Conservation (phyloP, 768 basidiomycete genomes). For the Suillus brevipes region DNA sequence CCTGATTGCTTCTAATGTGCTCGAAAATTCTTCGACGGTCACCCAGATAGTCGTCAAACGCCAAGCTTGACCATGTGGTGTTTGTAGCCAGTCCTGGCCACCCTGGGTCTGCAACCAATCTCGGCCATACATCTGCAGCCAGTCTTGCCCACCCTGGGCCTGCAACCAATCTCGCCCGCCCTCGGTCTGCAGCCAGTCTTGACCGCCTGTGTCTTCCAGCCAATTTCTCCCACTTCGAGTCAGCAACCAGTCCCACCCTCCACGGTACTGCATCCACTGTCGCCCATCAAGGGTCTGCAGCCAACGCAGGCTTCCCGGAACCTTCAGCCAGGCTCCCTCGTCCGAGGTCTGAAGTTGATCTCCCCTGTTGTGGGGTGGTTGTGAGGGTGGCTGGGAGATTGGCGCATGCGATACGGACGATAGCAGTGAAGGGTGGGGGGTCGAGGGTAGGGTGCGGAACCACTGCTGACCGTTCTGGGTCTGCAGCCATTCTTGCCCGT, state of each 20-base stretch:
- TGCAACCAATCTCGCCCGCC: neutral
- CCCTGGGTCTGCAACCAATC: neutral
- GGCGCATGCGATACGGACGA: neutral
- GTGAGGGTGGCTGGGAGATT: neutral
- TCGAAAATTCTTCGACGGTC: neutral
- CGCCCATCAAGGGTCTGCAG: neutral
- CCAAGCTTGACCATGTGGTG: neutral
- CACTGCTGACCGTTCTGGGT: neutral
- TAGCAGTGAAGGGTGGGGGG: neutral
- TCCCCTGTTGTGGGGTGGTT: neutral
- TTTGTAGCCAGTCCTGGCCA: neutral
- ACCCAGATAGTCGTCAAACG: neutral
- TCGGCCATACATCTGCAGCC: neutral
- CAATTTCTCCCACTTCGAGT: neutral
- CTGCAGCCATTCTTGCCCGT: neutral
- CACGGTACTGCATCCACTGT: neutral
- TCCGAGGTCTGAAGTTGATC: neutral
- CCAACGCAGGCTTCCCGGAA: neutral
- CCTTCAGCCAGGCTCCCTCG: neutral
- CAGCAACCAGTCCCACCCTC: neutral
- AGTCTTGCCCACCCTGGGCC: neutral
- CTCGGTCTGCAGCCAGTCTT: neutral
- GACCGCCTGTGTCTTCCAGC: neutral
- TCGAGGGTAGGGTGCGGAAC: neutral
- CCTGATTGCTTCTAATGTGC: neutral